Conservation (phyloP, 805 yeast genomes). For the Wickerhamiella brachini region DNA sequence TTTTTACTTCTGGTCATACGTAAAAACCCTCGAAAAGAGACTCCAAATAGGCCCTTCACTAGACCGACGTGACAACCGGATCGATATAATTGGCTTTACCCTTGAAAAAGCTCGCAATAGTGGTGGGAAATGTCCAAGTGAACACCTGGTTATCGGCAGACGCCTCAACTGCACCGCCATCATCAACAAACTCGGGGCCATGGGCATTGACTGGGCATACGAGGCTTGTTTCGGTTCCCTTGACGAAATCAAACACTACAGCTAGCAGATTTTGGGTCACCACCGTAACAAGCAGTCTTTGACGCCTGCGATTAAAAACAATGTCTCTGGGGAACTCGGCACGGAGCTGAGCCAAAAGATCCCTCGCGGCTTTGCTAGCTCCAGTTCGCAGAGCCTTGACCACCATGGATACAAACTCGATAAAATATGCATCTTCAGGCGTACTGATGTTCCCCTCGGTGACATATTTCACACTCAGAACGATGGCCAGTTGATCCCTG, state of each 20-base stretch:
- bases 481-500: neutral
- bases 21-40: no score
- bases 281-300: constrained; percentile 1
- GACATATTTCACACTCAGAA: neutral
- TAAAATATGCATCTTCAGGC: neutral
- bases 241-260: neutral
- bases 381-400: neutral
- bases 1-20: no score
- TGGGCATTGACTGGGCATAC: neutral
- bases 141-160: neutral
- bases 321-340: neutral
- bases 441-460: neutral
- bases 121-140: neutral
- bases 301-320: constrained; percentile 5
- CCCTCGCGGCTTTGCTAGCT: constrained; percentile 1
- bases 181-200: neutral
- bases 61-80: neutral
- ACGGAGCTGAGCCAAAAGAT: neutral
- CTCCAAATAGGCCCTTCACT: neutral
- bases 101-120: neutral
- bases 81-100: neutral
- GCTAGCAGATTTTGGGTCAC: neutral
- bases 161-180: neutral
- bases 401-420: neutral
- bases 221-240: neutral